Percentiles rank a stretch among this genome's conserved stretches.
Evolutionary conservation across 345 rosid genomes (phyloP).

Genomic region (Murraya paniculata): DNA sequence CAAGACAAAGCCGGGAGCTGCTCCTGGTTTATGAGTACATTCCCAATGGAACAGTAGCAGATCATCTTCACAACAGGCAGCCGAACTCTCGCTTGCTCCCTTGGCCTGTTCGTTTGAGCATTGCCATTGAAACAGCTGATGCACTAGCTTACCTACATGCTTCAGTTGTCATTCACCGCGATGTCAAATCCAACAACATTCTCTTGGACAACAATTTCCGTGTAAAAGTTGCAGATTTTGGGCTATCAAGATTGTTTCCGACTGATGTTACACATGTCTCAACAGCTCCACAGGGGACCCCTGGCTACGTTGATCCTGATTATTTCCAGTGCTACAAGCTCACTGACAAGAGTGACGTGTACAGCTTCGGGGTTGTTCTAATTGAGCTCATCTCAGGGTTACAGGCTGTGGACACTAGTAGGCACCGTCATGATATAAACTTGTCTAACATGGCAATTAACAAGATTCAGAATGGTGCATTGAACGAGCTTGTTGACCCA

Average conservation of each 20-base stretch:
- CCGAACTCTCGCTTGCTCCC: constrained; percentile 44
- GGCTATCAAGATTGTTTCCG: constrained; percentile 79
- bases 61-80: constrained; percentile 69
- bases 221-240: constrained; percentile 95
- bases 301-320: constrained; percentile 90
- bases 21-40: constrained; percentile 81
- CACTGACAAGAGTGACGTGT: constrained; percentile 84
- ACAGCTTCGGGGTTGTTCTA: constrained; percentile 87
- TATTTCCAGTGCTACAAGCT: constrained; percentile 76
- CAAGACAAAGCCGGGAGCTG: constrained; percentile 74
- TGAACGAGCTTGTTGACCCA: constrained; percentile 73
- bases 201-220: constrained; percentile 53
- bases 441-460: constrained; percentile 70
- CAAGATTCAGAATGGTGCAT: constrained; percentile 59
- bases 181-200: constrained; percentile 84
- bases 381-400: constrained; percentile 66
- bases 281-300: constrained; percentile 95
- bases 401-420: constrained; percentile 63
- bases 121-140: constrained; percentile 80
- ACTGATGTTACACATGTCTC: constrained; percentile 76
- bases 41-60: constrained; percentile 87
- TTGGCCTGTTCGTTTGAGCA: constrained; percentile 69
- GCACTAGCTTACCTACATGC: constrained; percentile 69
- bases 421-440: constrained; percentile 67
- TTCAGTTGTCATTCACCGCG: constrained; percentile 73